Evolutionary conservation across 805 yeast species (phyloP).

Genomic region (Pichia phayaonensis): DNA sequence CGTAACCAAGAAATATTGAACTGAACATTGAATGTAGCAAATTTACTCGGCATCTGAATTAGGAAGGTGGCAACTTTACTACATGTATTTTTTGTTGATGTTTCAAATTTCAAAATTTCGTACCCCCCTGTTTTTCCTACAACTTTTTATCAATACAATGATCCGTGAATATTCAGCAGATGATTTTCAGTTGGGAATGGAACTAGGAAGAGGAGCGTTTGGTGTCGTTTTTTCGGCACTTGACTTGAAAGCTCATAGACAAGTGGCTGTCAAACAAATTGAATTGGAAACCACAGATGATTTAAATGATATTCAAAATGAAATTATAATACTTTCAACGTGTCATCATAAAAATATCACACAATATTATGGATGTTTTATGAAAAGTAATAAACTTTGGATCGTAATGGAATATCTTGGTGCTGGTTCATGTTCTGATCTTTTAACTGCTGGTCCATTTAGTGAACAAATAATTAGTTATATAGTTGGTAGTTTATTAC

Average conservation of each 20-base stretch:
- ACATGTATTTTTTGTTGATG: background rate
- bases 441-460: constrained; percentile 53
- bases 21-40: background rate
- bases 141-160: background rate
- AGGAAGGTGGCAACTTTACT: background rate
- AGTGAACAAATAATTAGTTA: constrained; percentile 47
- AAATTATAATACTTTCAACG: constrained; percentile 59
- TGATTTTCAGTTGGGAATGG: constrained; percentile 14
- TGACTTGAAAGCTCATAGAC: constrained; percentile 34
- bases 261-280: constrained; percentile 58
- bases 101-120: background rate
- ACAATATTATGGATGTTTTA: constrained; percentile 62
- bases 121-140: background rate
- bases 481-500: constrained; percentile 46
- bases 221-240: constrained; percentile 67
- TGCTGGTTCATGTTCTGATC: constrained; percentile 68
- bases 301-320: constrained; percentile 64
- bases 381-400: constrained; percentile 64
- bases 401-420: constrained; percentile 76
- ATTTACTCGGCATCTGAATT: background rate
- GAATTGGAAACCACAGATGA: constrained; percentile 69
- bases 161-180: background rate
- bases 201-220: constrained; percentile 73
- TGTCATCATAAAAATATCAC: constrained; percentile 61
- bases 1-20: background rate